These are phyloP conservation scores for Eragrostis nindensis DNA, from an alignment of 176 grass and related monocot species.

Conservation along the genomic window DNA sequence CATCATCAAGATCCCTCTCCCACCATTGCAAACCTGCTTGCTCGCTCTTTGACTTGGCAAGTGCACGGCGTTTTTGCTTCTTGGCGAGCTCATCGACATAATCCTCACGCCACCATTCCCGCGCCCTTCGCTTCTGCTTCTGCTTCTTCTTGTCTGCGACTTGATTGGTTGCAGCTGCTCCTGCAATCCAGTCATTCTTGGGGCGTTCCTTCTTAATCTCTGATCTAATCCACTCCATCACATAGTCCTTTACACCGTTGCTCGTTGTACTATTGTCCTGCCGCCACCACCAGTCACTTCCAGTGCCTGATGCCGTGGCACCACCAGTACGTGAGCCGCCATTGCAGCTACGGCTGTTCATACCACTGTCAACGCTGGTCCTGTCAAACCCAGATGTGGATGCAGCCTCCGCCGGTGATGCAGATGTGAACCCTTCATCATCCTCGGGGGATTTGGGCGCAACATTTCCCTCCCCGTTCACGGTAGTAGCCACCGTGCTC, in stretches of 20 bases:
- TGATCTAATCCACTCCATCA: slow-evolving; percentile 90
- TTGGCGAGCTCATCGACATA: slow-evolving; percentile 73
- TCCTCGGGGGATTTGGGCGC: slow-evolving; percentile 53
- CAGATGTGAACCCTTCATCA: slow-evolving; percentile 48
- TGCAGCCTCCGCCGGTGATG: slow-evolving; percentile 46
- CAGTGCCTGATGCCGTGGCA: slow-evolving; percentile 17
- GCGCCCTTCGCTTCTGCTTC: slow-evolving; percentile 47
- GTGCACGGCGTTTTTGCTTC: slow-evolving; percentile 60
- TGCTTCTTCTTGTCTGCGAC: slow-evolving; percentile 51
- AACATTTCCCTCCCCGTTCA: slow-evolving; percentile 45
- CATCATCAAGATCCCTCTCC: slow-evolving; percentile 55
- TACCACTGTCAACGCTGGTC: slow-evolving; percentile 57
- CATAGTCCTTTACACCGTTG: slow-evolving; percentile 69
- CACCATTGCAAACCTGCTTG: slow-evolving; percentile 57
- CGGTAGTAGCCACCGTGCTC: slow-evolving; percentile 45
- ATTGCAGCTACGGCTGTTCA: slow-evolving; percentile 43
- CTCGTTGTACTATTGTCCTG: slow-evolving; percentile 35
- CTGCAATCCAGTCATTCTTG: slow-evolving; percentile 67
- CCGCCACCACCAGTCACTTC: slow-evolving; percentile 57
- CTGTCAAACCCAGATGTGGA: slow-evolving; percentile 62
- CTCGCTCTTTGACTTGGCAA: slow-evolving; percentile 55
- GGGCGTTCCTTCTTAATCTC: slow-evolving; percentile 89
- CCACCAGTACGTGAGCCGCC: slow-evolving; percentile 22
- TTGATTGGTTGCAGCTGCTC: slow-evolving; percentile 29
- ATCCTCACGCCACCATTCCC: slow-evolving; percentile 92